phyloP scores from a whole-genome alignment of 140 eudicot genomes.

The Erigeron philadelphicus region DNA sequence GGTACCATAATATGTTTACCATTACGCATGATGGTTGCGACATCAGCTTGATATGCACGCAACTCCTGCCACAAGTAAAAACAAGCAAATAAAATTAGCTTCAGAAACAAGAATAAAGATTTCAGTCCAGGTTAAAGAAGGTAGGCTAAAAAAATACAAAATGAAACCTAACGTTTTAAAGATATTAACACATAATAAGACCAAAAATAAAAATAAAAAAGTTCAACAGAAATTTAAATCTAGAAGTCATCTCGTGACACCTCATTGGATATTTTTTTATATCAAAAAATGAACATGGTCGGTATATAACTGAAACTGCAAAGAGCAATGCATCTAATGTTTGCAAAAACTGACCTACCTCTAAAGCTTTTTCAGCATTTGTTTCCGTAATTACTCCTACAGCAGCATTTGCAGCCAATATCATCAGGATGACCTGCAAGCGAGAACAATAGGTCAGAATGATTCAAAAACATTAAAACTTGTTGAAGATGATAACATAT shows the following conservation, averaged over 20 bases:
- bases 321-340: neutral
- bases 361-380: constrained; percentile 97
- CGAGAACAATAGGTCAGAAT: neutral
- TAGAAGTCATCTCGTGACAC: neutral
- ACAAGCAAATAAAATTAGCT: constrained; percentile 4
- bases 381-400: constrained; percentile 99
- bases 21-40: constrained; percentile 89
- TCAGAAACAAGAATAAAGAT: neutral
- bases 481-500: constrained; percentile 1
- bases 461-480: neutral
- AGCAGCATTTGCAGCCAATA: constrained; percentile 99
- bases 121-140: neutral
- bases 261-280: constrained; percentile 1
- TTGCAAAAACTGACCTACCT: constrained; percentile 40
- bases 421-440: constrained; percentile 80
- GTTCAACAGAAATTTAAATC: neutral
- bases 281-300: neutral
- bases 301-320: neutral
- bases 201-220: neutral
- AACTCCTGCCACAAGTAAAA: constrained; percentile 54
- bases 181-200: neutral
- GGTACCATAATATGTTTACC: constrained; percentile 40
- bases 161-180: neutral
- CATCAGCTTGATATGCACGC: constrained; percentile 98
- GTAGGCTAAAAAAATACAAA: constrained; percentile 12